Base-by-base conservation (phyloP, 352 stramenopile genomes). In the Pseudoperonospora humuli region DNA sequence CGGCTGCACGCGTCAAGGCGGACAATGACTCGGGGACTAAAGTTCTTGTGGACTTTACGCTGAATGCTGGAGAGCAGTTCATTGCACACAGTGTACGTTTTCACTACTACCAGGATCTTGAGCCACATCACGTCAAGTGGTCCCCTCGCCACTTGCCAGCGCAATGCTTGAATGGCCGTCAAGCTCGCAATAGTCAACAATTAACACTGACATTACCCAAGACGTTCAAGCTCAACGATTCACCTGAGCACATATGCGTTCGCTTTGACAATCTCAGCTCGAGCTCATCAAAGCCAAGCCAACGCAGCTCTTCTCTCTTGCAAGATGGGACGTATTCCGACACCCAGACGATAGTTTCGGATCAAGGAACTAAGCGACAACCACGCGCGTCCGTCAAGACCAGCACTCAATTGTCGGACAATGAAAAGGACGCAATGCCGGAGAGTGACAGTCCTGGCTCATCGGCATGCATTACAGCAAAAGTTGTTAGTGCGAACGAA, bases 41-140 rank as follows among this genome's bases (percentile, higher is more conserved):
- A 3, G 70, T 87, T 3, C 49, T 85, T 0, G 64, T 87, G 27
- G 75, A 87, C 38, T 85, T 87, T 34, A 85, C 75, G 3, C 52
- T 87, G 7, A 87, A 87, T 20, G 75, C 68, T 8, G 75, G 75
- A 3, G 75, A 85, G 42, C 75, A 85, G 23, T 87, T 87, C 37
- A 85, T 87, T 21, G 71, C 72, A 1, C 75, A 87, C 28, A 84
- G 73, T 32, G 70, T 77, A 14, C 50, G 62, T 10, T 87, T 85
- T 27, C 61, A 83, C 14, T 87, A 82, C 41, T 80, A 87, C 40
- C 54, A 67, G 1, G 63, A 75, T 2, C 34, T 79, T 7, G 54
- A 76, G 6, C 47, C 62, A 7, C 43, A 20, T 4, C 69, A 82
- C 8, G 38, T 83, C 23, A 73, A 69, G 34, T 85, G 72, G 75